Conservation (phyloP, 495 filamentous ascomycete genomes). For the Parathielavia appendiculata region DNA sequence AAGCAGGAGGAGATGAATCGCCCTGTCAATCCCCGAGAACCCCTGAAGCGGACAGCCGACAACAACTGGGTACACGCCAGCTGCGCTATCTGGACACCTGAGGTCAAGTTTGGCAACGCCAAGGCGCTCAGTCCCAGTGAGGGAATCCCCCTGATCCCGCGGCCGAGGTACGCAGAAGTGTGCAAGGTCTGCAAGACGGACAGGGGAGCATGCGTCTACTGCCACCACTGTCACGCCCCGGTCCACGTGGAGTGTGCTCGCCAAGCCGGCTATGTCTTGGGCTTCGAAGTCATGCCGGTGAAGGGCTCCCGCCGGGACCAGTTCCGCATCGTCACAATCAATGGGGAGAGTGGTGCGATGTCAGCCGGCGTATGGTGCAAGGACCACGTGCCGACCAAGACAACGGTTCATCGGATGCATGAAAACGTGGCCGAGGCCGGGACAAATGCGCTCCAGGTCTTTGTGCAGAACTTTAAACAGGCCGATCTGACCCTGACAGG, state of each 20-base stretch:
- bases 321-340: constrained; percentile 65
- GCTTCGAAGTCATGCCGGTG: constrained; percentile 85
- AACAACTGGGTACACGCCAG: constrained; percentile 99
- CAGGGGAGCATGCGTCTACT: constrained; percentile 74
- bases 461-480: constrained; percentile 84
- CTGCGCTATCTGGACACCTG: constrained; percentile 86
- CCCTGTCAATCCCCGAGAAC: constrained; percentile 79
- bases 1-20: constrained; percentile 76
- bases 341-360: constrained; percentile 69
- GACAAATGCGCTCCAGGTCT: constrained; percentile 76
- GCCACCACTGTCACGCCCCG: constrained; percentile 71
- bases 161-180: constrained; percentile 57
- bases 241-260: constrained; percentile 91
- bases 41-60: constrained; percentile 83
- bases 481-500: constrained; percentile 85
- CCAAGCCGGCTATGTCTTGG: constrained; percentile 72
- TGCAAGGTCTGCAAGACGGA: constrained; percentile 80
- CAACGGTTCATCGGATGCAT: constrained; percentile 67
- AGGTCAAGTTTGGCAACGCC: constrained; percentile 84
- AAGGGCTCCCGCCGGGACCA: constrained; percentile 80
- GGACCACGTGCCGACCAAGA: constrained; percentile 66
- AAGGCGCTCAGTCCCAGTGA: constrained; percentile 76
- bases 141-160: constrained; percentile 74
- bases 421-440: constrained; percentile 61
- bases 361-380: constrained; percentile 85